Evolutionary conservation across 1,139 yeast species (phyloP), one percentile per base, ranked within the genome.

Genomic region (Blastobotrys petasosporus): DNA sequence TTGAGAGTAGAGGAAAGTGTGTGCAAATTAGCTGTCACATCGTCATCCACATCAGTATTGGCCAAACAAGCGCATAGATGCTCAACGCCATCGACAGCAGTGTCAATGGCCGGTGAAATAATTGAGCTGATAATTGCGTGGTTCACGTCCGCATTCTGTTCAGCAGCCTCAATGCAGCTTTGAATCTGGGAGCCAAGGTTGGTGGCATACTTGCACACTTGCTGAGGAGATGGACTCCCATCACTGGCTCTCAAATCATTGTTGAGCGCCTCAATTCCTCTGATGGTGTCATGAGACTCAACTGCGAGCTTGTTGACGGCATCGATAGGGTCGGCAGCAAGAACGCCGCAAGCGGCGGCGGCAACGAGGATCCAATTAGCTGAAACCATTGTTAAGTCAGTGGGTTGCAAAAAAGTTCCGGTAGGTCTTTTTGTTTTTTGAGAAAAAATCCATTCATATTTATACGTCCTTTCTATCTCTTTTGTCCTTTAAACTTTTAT

Each of bases 41-140:
- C 15, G 5, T 12, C 16, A 33, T n/a, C 36, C 35, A 17, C 32
- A 10, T 31, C 15, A 31, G 33, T 13, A 8, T 8, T 13, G 9
- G 15, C 33, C 33, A 31, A 31, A 8, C 12, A 13, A n/a, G 60
- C 54, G 12, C 60, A 47, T 11, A 61, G 50, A 6, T 57, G 59
- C 51, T 61, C 63, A 16, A 57, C 60, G 29, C 64, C 65, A 43
- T 61, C 62, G 38, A 60, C 56, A 9, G 61, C 51, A n/a, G 60
- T 50, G 46, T 61, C 61, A 33, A 60, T 56, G 36, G 58, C 54
- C 25, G 64, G 62, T 2, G 58, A 59, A 4, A 60, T 54, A 34
- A 60, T 47, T 30, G 51, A 45, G 29, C 49, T 43, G 30, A 53
- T 54, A 23, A 59, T 51, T 3, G 48, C 52, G 44, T 51, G 45